Conservation (phyloP, 2,329 filamentous ascomycete species). For the Monosporascus sp. region DNA sequence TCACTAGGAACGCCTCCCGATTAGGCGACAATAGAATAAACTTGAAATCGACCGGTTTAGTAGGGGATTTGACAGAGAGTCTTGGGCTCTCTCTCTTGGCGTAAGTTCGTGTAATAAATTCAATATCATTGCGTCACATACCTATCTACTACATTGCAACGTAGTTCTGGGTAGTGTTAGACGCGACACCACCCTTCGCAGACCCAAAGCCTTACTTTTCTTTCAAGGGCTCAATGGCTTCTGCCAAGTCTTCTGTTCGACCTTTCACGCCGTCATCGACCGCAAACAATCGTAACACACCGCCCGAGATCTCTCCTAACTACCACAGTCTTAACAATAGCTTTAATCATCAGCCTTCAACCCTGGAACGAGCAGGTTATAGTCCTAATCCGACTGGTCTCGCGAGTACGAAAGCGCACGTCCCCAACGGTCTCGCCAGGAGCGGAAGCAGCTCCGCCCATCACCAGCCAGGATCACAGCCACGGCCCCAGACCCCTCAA, state of each 20-base stretch:
- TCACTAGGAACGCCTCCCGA: no score
- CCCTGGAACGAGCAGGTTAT: no score
- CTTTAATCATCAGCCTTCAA: background rate
- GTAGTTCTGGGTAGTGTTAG: no score
- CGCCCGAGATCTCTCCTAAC: background rate
- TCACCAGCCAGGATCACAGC: background rate
- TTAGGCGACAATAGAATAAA: no score
- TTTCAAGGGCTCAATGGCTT: background rate
- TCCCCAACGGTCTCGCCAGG: background rate
- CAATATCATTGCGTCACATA: no score
- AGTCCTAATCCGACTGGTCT: background rate
- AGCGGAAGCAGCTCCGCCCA: background rate
- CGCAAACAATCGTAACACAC: background rate
- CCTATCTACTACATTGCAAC: no score
- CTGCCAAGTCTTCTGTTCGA: background rate
- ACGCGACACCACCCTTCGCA: no score
- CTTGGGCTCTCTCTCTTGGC: no score
- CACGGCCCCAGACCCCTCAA: background rate
- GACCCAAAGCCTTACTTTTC: no score
- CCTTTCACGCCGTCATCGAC: background rate
- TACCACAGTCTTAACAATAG: background rate
- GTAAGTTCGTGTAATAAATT: no score
- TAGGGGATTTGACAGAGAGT: no score
- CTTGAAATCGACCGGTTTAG: no score
- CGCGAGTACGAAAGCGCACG: background rate